Evolutionary conservation across 2,329 filamentous ascomycete species (phyloP).

Genomic region (Torrubiella hemipterigena): DNA sequence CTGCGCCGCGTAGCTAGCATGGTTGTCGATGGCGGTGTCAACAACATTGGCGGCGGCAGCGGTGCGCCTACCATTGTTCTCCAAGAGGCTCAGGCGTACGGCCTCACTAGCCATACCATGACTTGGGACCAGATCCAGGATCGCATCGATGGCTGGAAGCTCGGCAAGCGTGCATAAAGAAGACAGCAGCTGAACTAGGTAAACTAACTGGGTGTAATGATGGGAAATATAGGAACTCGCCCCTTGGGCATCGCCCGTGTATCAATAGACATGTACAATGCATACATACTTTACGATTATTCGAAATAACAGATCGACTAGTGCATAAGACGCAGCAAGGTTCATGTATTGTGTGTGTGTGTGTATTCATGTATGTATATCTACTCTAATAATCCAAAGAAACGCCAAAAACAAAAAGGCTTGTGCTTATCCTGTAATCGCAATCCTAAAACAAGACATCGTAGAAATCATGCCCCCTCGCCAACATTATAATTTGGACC

Average conservation of each 20-base stretch:
- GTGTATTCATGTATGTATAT: slow-evolving; percentile 1
- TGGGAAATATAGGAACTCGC: neutral
- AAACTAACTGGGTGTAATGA: neutral
- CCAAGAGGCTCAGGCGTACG: slow-evolving; percentile 75
- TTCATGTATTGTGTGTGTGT: slow-evolving; percentile 1
- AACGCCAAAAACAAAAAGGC: too few species aligned
- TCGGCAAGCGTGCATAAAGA: slow-evolving; percentile 43
- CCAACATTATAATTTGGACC: slow-evolving; percentile 70
- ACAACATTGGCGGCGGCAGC: slow-evolving; percentile 65
- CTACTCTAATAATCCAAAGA: too few species aligned
- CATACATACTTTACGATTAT: too few species aligned
- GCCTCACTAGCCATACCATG: slow-evolving; percentile 54
- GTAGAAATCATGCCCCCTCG: too few species aligned
- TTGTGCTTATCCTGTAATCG: too few species aligned
- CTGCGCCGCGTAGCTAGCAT: slow-evolving; percentile 67
- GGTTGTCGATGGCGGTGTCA: slow-evolving; percentile 65
- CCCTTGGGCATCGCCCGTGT: neutral
- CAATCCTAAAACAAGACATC: too few species aligned
- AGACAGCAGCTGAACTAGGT: too few species aligned
- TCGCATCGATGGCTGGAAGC: slow-evolving; percentile 68
- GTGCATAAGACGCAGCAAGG: neutral
- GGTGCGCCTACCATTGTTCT: slow-evolving; percentile 89
- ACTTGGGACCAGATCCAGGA: slow-evolving; percentile 86
- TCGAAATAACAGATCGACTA: neutral
- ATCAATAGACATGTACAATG: too few species aligned